A percentile compares a stretch with the other conserved stretches of the same genome.
Conservation (phyloP, 768 basidiomycete genomes). For the Auricularia sp. region DNA sequence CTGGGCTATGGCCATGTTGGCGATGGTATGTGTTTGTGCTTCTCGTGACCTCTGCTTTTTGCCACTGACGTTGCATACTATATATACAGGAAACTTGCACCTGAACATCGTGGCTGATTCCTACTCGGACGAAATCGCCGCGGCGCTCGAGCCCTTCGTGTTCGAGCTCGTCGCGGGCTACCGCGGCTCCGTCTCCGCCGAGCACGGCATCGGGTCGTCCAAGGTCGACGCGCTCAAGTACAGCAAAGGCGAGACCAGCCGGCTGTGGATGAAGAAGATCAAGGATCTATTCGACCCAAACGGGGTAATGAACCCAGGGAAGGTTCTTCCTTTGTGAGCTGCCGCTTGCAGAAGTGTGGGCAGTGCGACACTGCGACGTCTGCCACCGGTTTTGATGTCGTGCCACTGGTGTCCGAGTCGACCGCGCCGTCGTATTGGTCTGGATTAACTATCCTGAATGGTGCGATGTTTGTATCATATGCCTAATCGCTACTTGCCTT, state of each 20-base stretch:
- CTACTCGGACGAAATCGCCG: slow-evolving; percentile 76
- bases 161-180: slow-evolving; percentile 71
- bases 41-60: background rate
- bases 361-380: no score
- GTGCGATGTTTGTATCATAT: no score
- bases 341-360: no score
- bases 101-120: slow-evolving; percentile 78
- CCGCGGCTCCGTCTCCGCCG: slow-evolving; percentile 89
- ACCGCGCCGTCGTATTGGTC: no score
- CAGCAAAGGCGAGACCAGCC: slow-evolving; percentile 69
- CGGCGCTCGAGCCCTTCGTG: slow-evolving; percentile 86
- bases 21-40: slow-evolving; percentile 52
- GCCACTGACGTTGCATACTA: background rate
- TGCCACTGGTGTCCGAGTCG: no score
- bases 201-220: slow-evolving; percentile 95
- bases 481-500: no score
- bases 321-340: slow-evolving; percentile 31
- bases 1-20: slow-evolving; percentile 96
- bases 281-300: slow-evolving; percentile 83
- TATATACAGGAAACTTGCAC: slow-evolving; percentile 72
- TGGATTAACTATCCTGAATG: no score
- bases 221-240: slow-evolving; percentile 85
- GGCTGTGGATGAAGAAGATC: slow-evolving; percentile 83
- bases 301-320: slow-evolving; percentile 89
- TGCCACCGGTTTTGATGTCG: no score